Evolutionary conservation across 1,284 basidiomycete species (phyloP).

Genomic region (Porogramme epimiltina): DNA sequence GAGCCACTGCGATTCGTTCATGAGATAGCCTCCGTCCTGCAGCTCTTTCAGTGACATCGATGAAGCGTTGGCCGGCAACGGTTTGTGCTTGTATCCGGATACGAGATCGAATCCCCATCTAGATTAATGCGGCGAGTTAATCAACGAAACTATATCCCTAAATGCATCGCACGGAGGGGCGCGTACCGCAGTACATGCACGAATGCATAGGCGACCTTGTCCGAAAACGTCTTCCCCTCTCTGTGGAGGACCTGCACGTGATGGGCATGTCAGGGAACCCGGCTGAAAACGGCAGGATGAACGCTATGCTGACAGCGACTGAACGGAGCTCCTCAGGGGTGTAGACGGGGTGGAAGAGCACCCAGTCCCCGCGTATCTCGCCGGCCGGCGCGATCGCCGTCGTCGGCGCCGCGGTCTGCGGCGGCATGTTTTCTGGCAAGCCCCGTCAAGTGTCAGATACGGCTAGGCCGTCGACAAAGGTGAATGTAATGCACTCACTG

Average conservation of each 20-base stretch:
- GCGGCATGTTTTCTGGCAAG: slow-evolving; percentile 21
- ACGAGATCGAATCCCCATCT: slow-evolving; percentile 76
- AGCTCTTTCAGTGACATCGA: slow-evolving; percentile 73
- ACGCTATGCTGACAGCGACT: slow-evolving; percentile 54
- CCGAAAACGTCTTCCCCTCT: slow-evolving; percentile 65
- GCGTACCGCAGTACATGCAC: slow-evolving; percentile 59
- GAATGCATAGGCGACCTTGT: slow-evolving; percentile 70
- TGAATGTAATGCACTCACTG: slow-evolving; percentile 24
- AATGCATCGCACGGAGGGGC: too few relatives aligned
- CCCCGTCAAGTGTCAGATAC: not conserved
- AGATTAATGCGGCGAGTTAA: too few relatives aligned
- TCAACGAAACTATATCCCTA: too few relatives aligned
- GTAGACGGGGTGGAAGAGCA: slow-evolving; percentile 84
- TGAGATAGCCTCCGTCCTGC: slow-evolving; percentile 69
- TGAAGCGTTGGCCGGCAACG: slow-evolving; percentile 55
- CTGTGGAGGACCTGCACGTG: slow-evolving; percentile 65
- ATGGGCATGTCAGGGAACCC: not conserved
- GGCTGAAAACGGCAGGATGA: not conserved
- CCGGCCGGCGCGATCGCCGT: slow-evolving; percentile 5
- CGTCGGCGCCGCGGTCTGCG: not conserved
- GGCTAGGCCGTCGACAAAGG: not conserved
- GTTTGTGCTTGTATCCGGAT: slow-evolving; percentile 79
- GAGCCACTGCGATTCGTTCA: slow-evolving; percentile 80
- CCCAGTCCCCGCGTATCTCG: slow-evolving; percentile 71
- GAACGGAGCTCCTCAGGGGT: slow-evolving; percentile 75